phyloP scores from a whole-genome alignment of 2,329 filamentous ascomycete genomes.

The Phaeophleospora eucalypticola region DNA sequence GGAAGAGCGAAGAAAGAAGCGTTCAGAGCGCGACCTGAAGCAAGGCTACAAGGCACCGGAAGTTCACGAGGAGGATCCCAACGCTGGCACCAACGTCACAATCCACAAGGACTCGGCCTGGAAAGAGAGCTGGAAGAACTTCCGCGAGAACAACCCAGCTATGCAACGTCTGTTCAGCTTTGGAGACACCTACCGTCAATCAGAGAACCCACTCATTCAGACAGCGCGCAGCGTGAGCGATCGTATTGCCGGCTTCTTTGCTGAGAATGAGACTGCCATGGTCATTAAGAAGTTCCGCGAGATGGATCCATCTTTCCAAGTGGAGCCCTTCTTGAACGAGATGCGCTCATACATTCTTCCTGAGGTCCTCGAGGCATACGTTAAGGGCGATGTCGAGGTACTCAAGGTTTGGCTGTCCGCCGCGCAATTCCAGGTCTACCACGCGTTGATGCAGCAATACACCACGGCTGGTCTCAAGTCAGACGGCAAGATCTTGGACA shows the following conservation, averaged over 20 bases:
- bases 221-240: conserved; percentile 94
- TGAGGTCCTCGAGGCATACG: conserved; percentile 94
- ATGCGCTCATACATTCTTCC: conserved; percentile 97
- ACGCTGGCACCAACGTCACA: conserved; percentile 89
- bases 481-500: conserved; percentile 91
- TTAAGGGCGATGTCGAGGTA: conserved; percentile 88
- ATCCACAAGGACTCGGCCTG: conserved; percentile 95
- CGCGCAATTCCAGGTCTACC: conserved; percentile 93
- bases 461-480: conserved; percentile 88
- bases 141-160: conserved; percentile 82
- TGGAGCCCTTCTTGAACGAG: conserved; percentile 90
- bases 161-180: conserved; percentile 85
- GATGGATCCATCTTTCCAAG: conserved; percentile 91
- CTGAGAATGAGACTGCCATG: conserved; percentile 94
- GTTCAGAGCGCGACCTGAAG: conserved; percentile 67
- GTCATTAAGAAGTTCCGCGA: conserved; percentile 97
- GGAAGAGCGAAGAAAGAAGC: conserved; percentile 78
- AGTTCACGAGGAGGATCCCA: conserved; percentile 77
- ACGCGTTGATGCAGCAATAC: conserved; percentile 95
- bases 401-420: conserved; percentile 94
- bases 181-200: conserved; percentile 87
- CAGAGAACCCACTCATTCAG: conserved; percentile 90
- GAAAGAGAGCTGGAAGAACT: conserved; percentile 98
- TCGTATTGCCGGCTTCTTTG: conserved; percentile 89
- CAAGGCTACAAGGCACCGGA: conserved; percentile 43